phyloP scores from a whole-genome alignment of 495 filamentous ascomycete genomes.

The Penicillium flavigenum region DNA sequence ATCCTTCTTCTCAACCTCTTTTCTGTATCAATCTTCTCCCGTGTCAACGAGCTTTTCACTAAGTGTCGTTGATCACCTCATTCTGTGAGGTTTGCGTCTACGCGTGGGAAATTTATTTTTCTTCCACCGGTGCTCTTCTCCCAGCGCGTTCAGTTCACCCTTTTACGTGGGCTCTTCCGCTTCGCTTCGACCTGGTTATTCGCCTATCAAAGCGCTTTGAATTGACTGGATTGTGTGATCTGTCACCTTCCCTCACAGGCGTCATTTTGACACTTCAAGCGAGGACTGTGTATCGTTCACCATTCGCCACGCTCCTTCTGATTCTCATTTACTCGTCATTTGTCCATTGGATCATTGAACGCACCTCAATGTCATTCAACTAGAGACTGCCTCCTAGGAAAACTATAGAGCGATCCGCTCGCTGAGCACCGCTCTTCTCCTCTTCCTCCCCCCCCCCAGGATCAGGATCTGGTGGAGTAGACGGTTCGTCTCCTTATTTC shows the following conservation, averaged over 20 bases:
- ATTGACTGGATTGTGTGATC: constrained; percentile 11
- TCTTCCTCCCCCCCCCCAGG: constrained; percentile 26
- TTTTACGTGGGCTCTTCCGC: constrained; percentile 12
- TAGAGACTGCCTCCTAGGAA: constrained; percentile 38
- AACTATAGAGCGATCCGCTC: constrained; percentile 44
- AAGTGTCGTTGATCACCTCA: constrained; percentile 50
- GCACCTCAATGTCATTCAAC: constrained; percentile 45
- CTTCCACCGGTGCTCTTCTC: constrained; percentile 21
- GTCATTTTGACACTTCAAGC: constrained; percentile 6
- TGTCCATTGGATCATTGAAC: constrained; percentile 27
- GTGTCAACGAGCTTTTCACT: constrained; percentile 54
- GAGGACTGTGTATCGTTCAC: constrained; percentile 7
- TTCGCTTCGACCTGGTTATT: constrained; percentile 15
- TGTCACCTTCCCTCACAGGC: background rate
- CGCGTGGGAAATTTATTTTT: constrained; percentile 29
- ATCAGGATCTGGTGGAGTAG: constrained; percentile 48
- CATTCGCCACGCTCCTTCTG: constrained; percentile 26
- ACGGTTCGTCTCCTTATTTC: constrained; percentile 44
- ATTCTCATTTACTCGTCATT: constrained; percentile 26
- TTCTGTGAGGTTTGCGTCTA: constrained; percentile 30
- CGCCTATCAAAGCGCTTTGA: constrained; percentile 10
- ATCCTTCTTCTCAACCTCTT: constrained; percentile 19
- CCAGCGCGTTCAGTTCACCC: constrained; percentile 8
- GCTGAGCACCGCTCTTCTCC: constrained; percentile 42
- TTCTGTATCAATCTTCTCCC: constrained; percentile 22